Percentiles rank a stretch among this genome's conserved stretches.
Evolutionary conservation across 1,139 yeast genomes (phyloP).

Genomic region (Debaryomyces psychrophilus): DNA sequence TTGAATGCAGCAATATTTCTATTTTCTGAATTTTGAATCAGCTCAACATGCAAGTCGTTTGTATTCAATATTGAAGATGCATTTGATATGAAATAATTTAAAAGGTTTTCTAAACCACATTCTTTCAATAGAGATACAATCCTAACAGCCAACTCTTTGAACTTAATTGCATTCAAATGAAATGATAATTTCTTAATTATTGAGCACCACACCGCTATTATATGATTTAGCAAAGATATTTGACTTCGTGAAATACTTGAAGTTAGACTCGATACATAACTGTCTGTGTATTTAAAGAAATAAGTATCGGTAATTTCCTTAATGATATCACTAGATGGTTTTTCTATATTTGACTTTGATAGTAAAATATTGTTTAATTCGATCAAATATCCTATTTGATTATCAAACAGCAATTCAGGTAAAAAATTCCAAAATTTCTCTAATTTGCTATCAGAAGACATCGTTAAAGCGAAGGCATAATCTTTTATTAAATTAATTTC

Average conservation of each 20-base stretch:
- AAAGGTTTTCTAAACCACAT: not conserved
- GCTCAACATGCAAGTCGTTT: conserved; percentile 3
- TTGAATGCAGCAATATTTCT: conserved; percentile 1
- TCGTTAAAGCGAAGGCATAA: conserved; percentile 13
- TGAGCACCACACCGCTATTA: conserved; percentile 15
- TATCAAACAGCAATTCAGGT: conserved; percentile 1
- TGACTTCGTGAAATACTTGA: not conserved
- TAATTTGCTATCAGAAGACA: conserved; percentile 11
- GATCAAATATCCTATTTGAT: conserved; percentile 15
- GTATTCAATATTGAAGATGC: conserved; percentile 2
- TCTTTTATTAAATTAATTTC: conserved; percentile 5
- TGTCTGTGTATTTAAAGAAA: conserved; percentile 10
- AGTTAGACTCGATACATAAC: conserved; percentile 11
- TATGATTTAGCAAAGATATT: conserved; percentile 9
- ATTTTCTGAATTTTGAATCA: not conserved
- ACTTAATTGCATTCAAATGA: conserved; percentile 2
- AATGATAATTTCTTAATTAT: conserved; percentile 9
- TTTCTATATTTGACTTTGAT: conserved; percentile 1
- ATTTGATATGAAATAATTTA: conserved; percentile 3
- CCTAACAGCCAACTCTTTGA: conserved; percentile 6
- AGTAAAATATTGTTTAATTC: conserved; percentile 13
- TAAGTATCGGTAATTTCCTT: conserved; percentile 6
- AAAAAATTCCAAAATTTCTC: conserved; percentile 16
- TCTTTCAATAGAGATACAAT: conserved; percentile 3
- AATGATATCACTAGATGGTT: conserved; percentile 5